Percentiles rank a stretch among this genome's conserved stretches.
Evolutionary conservation across 2,329 filamentous ascomycete species (phyloP).

Genomic region (Dactylellina drechsleri): DNA sequence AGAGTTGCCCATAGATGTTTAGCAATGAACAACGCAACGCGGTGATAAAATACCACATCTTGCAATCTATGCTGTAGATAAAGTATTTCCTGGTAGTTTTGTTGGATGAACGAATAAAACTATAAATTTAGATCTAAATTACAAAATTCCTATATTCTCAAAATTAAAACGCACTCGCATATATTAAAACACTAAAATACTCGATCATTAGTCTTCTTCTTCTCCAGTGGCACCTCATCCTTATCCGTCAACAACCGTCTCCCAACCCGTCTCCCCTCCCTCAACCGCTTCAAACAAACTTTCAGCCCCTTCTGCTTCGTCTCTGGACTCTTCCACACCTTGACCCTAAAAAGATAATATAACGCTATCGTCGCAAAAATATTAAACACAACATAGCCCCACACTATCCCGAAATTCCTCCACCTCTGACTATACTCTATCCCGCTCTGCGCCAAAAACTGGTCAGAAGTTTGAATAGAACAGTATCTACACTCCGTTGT

Average conservation of each 20-base stretch:
- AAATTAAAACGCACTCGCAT: too few relatives aligned
- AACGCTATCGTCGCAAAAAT: slow-evolving; percentile 67
- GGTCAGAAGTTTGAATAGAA: slow-evolving; percentile 66
- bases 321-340: slow-evolving; percentile 45
- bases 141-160: too few relatives aligned
- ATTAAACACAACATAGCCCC: slow-evolving; percentile 71
- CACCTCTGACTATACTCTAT: slow-evolving; percentile 71
- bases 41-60: too few relatives aligned
- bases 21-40: too few relatives aligned
- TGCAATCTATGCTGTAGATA: too few relatives aligned
- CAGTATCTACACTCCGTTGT: slow-evolving; percentile 81
- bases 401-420: slow-evolving; percentile 75
- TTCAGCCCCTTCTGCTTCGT: slow-evolving; percentile 38
- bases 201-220: slow-evolving; percentile 47
- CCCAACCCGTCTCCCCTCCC: slow-evolving; percentile 24
- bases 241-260: slow-evolving; percentile 42
- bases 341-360: slow-evolving; percentile 68
- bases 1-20: too few relatives aligned
- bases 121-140: too few relatives aligned
- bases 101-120: too few relatives aligned
- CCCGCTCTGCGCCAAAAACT: slow-evolving; percentile 65
- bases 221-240: slow-evolving; percentile 40
- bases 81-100: too few relatives aligned
- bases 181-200: slow-evolving; percentile 7
- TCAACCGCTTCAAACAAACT: slow-evolving; percentile 27